These are phyloP conservation scores for Cutaneotrichosporon dermatis DNA, from an alignment of 1,284 basidiomycete genomes.

Conservation along the genomic window DNA sequence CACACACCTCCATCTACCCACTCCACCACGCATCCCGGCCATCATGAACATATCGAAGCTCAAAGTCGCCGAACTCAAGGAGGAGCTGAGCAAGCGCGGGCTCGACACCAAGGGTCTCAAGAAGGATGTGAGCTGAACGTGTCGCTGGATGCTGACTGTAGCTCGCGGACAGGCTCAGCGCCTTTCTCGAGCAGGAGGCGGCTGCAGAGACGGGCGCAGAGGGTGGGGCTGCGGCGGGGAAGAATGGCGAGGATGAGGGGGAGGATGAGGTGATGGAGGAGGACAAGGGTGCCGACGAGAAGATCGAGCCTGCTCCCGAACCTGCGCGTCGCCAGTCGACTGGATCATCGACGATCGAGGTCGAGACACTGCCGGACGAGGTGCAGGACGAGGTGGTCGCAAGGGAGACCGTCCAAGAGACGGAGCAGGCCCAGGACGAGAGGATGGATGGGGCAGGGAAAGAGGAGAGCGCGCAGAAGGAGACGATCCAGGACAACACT, in stretches of 20 bases:
- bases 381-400: not conserved
- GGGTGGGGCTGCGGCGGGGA: not conserved
- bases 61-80: constrained; percentile 46
- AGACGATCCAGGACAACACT: not conserved
- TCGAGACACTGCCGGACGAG: not conserved
- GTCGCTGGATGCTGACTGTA: constrained; percentile 8
- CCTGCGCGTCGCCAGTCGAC: not conserved
- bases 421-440: not conserved
- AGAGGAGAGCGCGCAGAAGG: not conserved
- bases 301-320: not conserved
- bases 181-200: constrained; percentile 6
- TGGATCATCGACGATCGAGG: not conserved
- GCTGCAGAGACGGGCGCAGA: not conserved
- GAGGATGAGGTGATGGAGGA: not conserved
- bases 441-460: no score
- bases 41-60: constrained; percentile 18
- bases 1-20: not conserved
- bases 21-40: not conserved
- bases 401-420: not conserved
- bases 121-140: constrained; percentile 38
- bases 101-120: constrained; percentile 42
- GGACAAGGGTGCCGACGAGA: not conserved
- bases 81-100: constrained; percentile 42
- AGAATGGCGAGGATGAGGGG: not conserved
- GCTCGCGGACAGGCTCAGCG: constrained; percentile 39